phyloP scores from a whole-genome alignment of 2,329 filamentous ascomycete genomes.

The Ophiostoma quercus region DNA sequence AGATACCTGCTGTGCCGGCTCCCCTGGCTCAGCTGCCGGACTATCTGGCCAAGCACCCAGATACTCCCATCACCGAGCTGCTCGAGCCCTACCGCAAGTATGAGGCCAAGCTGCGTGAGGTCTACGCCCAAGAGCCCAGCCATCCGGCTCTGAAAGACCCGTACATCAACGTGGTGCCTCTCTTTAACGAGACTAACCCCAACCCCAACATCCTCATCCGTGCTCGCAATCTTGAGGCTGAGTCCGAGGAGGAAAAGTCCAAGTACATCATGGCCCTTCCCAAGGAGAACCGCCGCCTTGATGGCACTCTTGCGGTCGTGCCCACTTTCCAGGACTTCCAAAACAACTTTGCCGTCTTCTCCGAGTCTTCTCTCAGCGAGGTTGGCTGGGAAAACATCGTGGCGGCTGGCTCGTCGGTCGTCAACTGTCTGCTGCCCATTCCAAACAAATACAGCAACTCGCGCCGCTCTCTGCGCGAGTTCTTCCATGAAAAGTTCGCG shows the following conservation, averaged over 20 bases:
- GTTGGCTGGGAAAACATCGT: constrained; percentile 79
- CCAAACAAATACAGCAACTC: constrained; percentile 56
- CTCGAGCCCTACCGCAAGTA: constrained; percentile 62
- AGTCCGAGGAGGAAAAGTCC: constrained; percentile 56
- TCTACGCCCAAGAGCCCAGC: constrained; percentile 63
- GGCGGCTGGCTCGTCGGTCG: constrained; percentile 73
- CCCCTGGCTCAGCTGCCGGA: constrained; percentile 42
- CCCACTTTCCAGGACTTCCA: constrained; percentile 63
- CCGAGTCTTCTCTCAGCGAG: constrained; percentile 68
- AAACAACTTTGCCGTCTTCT: constrained; percentile 66
- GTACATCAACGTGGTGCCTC: constrained; percentile 57
- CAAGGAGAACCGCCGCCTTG: constrained; percentile 53
- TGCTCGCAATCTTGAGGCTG: constrained; percentile 53
- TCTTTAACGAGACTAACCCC: constrained; percentile 56
- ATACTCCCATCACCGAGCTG: constrained; percentile 52
- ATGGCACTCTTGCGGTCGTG: constrained; percentile 64
- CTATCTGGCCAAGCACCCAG: constrained; percentile 52
- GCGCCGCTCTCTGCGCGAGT: constrained; percentile 61
- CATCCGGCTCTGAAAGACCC: constrained; percentile 39
- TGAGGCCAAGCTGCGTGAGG: constrained; percentile 59
- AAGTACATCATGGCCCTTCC: constrained; percentile 66
- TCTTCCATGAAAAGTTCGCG: constrained; percentile 75
- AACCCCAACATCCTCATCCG: constrained; percentile 56
- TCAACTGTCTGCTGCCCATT: constrained; percentile 70
- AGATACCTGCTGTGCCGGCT: constrained; percentile 42